Evolutionary conservation across 257 asterid genomes (phyloP), one percentile per base, ranked within the genome.

Genomic region (Asclepias syriaca): DNA sequence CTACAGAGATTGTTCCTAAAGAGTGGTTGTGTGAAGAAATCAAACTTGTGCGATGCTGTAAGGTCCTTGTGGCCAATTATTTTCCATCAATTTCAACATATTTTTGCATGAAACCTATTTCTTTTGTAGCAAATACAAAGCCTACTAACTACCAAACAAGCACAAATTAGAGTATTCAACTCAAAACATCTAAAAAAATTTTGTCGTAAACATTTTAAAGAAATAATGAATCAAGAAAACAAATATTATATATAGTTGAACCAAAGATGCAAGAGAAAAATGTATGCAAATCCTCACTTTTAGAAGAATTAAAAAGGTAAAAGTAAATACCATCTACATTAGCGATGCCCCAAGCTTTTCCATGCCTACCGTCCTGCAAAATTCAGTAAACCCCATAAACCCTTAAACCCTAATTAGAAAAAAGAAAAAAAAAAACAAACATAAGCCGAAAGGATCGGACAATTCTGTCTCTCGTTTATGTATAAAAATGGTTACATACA

Each of bases 271-370:
- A 57, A 37, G 46, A 75, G 11, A 18, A 63, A 51, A 22, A 43
- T 14, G 11, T 43, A 54, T 2, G 18, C 18, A 70, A 32, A 21
- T 7, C 3, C 6, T 8, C 37, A 63, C 0, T 58, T 71, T 1
- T 5, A 4, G 21, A 69, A 13, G 29, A 58, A 60, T 3, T 40
- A 27, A 27, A 43, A 59, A 65, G 48, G 10, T 6, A 40, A 40
- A 40, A 40, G 55, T 13, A 49, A 50, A 48, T 73, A 93, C 98
- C 99, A 72, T 88, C 87, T 82, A 80, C 87, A 78, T 88, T 82
- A 81, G 88, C 99, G 58, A 91, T 67, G 55, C 99, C 98, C 99
- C 99, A 94, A 79, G 99, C 99, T 83, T 91, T 94, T 74, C 98
- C 98, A 64, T 94, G 99, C 65, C 87, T 85, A 66, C 99, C 98